Percentiles rank a stretch among this genome's conserved stretches.
Evolutionary conservation across 2,329 filamentous ascomycete species (phyloP).

Genomic region (Helminthosporium solani): DNA sequence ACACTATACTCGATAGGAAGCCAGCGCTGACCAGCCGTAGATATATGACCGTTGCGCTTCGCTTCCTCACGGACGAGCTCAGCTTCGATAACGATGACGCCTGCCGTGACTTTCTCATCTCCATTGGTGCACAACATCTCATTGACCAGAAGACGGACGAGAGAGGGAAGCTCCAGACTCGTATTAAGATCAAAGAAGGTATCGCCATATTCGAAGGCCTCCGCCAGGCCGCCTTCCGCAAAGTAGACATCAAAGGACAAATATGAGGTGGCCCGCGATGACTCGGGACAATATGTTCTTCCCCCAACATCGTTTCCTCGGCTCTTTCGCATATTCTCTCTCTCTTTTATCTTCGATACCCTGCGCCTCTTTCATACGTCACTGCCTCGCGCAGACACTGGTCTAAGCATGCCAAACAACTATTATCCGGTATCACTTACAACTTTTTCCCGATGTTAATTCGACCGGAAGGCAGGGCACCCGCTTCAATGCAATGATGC

Average conservation of each 20-base stretch:
- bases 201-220: conserved; percentile 68
- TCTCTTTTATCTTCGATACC: conserved; percentile 21
- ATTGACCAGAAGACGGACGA: conserved; percentile 71
- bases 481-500: conserved; percentile 34
- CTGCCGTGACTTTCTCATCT: conserved; percentile 85
- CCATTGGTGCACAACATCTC: conserved; percentile 72
- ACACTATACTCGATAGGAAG: not conserved
- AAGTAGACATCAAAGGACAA: conserved; percentile 96
- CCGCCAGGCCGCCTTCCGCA: conserved; percentile 72
- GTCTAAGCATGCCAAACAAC: conserved; percentile 20
- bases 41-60: conserved; percentile 86
- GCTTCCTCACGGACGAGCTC: conserved; percentile 93
- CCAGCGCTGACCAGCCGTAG: conserved; percentile 60
- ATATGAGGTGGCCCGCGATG: conserved; percentile 58
- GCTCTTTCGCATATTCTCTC: not conserved
- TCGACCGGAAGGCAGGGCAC: conserved; percentile 32
- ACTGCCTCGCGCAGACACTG: conserved; percentile 13
- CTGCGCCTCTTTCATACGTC: conserved; percentile 27
- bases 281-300: not conserved
- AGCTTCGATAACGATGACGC: conserved; percentile 92
- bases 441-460: conserved; percentile 24
- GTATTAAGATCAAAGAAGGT: conserved; percentile 62
- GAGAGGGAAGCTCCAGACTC: conserved; percentile 18
- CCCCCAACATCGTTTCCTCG: not conserved
- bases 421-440: conserved; percentile 24